Percentiles rank a stretch among this genome's conserved stretches.
These are phyloP conservation scores for Backusella tuberculispora DNA, from an alignment of 192 early-diverging fungal species.

Conservation along the genomic window DNA sequence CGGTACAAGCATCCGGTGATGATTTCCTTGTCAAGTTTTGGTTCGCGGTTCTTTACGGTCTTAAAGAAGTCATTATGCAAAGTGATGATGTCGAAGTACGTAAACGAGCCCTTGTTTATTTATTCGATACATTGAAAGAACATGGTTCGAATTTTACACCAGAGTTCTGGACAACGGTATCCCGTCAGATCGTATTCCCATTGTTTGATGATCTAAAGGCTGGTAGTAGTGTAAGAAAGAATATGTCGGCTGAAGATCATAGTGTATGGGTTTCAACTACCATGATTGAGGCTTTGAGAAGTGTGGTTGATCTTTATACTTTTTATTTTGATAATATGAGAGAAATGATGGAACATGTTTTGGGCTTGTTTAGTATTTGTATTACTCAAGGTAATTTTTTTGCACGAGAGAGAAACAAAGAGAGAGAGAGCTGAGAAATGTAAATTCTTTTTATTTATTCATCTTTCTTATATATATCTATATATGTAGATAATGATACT, in stretches of 20 bases:
- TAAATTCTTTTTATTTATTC: background rate
- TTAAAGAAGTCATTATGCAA: slow-evolving; percentile 90
- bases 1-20: slow-evolving; percentile 45
- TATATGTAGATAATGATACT: slow-evolving; percentile 91
- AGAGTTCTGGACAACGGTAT: slow-evolving; percentile 82
- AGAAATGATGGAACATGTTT: slow-evolving; percentile 76
- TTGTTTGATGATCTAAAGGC: slow-evolving; percentile 87
- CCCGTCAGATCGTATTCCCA: slow-evolving; percentile 85
- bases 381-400: slow-evolving; percentile 88
- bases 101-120: slow-evolving; percentile 78
- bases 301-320: slow-evolving; percentile 85
- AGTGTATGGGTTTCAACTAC: slow-evolving; percentile 94
- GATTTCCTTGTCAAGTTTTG: slow-evolving; percentile 73
- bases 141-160: slow-evolving; percentile 75
- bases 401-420: background rate
- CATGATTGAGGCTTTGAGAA: slow-evolving; percentile 88
- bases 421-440: background rate
- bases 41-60: slow-evolving; percentile 88
- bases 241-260: slow-evolving; percentile 83
- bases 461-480: background rate
- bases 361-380: slow-evolving; percentile 82
- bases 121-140: slow-evolving; percentile 83
- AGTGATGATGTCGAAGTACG: slow-evolving; percentile 91
- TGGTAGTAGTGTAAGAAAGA: slow-evolving; percentile 51
- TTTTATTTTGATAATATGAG: slow-evolving; percentile 72